phyloP scores from a whole-genome alignment of 2,329 filamentous ascomycete genomes.

The Pseudogymnoascus sp. region DNA sequence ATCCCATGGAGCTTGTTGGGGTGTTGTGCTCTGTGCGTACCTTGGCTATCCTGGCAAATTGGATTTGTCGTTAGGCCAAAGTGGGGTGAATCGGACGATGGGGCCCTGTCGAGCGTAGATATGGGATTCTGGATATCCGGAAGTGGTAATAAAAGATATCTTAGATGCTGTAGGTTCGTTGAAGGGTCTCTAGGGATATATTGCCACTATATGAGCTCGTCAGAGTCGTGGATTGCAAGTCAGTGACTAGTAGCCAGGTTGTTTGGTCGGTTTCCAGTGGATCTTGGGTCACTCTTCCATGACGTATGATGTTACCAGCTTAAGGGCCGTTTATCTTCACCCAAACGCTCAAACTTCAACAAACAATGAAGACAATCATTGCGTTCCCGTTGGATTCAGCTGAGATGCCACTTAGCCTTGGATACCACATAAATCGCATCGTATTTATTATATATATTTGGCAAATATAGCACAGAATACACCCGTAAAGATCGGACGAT shows the following conservation, averaged over 20 bases:
- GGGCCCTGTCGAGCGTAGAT: not conserved
- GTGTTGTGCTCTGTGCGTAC: slow-evolving; percentile 5
- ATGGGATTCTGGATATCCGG: not conserved
- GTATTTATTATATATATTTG: not conserved
- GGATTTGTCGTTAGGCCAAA: not conserved
- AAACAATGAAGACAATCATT: not conserved
- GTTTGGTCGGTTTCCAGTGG: not conserved
- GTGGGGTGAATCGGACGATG: not conserved
- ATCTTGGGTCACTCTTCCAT: not conserved
- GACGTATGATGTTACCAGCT: not conserved
- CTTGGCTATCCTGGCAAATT: slow-evolving; percentile 7
- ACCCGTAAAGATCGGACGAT: not conserved
- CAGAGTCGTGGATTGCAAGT: not conserved
- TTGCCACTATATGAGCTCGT: not conserved
- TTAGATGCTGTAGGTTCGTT: not conserved
- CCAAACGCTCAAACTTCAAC: not conserved
- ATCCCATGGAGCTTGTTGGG: not conserved
- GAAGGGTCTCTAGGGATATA: not conserved
- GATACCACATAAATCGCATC: not conserved
- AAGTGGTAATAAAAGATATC: not conserved
- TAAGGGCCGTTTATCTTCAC: not conserved
- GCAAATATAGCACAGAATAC: not conserved
- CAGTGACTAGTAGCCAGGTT: not conserved
- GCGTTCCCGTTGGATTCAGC: not conserved
- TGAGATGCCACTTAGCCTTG: not conserved